Evolutionary conservation across 805 yeast genomes (phyloP), one percentile per base, ranked within the genome.

Genomic region (Novakomyces olei): DNA sequence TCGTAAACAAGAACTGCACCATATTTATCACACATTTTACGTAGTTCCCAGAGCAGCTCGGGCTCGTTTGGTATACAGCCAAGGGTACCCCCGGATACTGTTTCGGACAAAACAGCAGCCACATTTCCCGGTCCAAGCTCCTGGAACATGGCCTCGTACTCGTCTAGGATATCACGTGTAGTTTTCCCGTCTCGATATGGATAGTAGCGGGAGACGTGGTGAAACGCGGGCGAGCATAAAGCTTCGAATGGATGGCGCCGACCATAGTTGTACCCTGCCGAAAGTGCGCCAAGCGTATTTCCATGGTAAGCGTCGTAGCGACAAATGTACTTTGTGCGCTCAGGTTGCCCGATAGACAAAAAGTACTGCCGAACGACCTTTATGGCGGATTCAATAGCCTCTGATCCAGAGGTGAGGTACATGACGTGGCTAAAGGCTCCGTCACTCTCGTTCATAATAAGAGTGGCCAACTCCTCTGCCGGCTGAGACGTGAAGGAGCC

Each of bases 361-460:
- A 51, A 57, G 41, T 61, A 61, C 44, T 62, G 67, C 40, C 54
- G 51, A 24, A 65, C 66, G 42, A 68, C 63, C 44, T 67, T 68
- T 44, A 68, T 48, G n/a, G 72, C 72, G 32, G 69, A 69, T 43
- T 68, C 74, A 40, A 66, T 67, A 30, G 73, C 70, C 45, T 68
- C 74, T 19, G 72, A 63, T 36, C 78, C 78, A 2, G 72, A 65
- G 39, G 65, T 66, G 36, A 63, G 60, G 36, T 69, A 51, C 45
- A 60, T 54, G 53, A 58, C 33, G 55, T 44, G 30, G 2, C 20
- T 20, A 18, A 27, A 27, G 18, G 18, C 30, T 12, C 19, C 30
- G 12, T 19, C 20, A 12, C 19, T 4, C 19, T 15, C 5, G 5
- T 19, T 17, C 5, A 27, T 20, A 5, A 27, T 19, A n/a, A 27